phyloP scores from a whole-genome alignment of 176 grass and related monocot species.

The Olyra latifolia region DNA sequence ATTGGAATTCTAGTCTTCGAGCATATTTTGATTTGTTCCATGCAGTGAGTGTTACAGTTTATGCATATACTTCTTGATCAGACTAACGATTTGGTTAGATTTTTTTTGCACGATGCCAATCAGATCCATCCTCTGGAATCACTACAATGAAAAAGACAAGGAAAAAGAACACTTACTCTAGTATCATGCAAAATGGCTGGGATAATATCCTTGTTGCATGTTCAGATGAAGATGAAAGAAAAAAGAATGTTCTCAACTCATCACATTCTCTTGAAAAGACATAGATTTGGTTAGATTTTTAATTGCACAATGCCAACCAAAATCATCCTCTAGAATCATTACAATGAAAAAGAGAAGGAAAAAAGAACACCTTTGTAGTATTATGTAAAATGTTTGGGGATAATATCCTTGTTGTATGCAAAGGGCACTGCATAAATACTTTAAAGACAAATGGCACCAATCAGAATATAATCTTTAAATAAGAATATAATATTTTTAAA shows the following conservation, averaged over 20 bases:
- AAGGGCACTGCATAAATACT: neutral
- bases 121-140: too few species aligned
- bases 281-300: neutral
- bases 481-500: slow-evolving; percentile 7
- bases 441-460: slow-evolving; percentile 18
- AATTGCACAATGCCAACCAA: neutral
- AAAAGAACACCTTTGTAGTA: neutral
- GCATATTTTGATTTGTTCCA: neutral
- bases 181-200: too few species aligned
- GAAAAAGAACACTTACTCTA: too few species aligned
- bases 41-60: neutral
- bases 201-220: too few species aligned
- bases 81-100: too few species aligned
- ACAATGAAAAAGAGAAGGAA: neutral
- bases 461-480: slow-evolving; percentile 6
- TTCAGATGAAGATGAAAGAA: too few species aligned
- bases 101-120: too few species aligned
- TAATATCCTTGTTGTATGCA: neutral
- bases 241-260: too few species aligned
- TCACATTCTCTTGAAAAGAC: too few species aligned
- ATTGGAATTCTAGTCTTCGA: neutral
- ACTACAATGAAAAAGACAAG: too few species aligned
- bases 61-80: too few species aligned
- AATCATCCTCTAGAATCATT: neutral
- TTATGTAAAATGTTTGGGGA: neutral